Base-by-base conservation (phyloP, 306 rosid species). In the peach (Prunus persica) region DNA sequence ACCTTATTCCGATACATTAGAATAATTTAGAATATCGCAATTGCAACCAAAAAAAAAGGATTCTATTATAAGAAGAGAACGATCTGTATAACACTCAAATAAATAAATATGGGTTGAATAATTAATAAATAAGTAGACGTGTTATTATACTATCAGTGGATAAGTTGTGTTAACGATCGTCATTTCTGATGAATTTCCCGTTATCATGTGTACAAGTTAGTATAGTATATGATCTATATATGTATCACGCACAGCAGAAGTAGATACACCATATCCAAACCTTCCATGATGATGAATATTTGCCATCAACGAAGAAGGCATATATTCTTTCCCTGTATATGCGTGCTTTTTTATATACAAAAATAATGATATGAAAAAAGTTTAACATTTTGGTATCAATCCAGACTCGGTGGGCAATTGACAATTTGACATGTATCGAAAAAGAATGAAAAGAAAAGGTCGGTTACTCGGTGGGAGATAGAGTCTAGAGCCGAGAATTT, bases 401-500 rank as follows among this genome's bases (percentile, higher is more conserved):
- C 46, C 73, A 34, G 27, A 58, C 80, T 67, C 50, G 41, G 50
- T 57, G 75, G 71, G 51, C 60, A 55, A 20, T 47, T 50, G 60
- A 24, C 15, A 75, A 55, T 15, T 47, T 50, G 60, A 24, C 15
- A 75, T 13, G 63, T 65, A 0, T 30, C 64, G 71, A 28, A 30
- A 47, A 49, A 20, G 5, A 19, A 18, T 6, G 34, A 6, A 19
- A 24, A 0, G 73, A 73, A 55, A 78, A 61, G 74, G 75, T 58
- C 76, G 78, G 84, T 56, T 1, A 24, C 3, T 22, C 65, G 30
- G 65, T 11, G 77, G 72, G 25, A 27, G 74, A 80, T 71, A 68
- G 78, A 78, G 65, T 71, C 74, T 51, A 34, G 28, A 71, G 3
- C 70, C 72, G 67, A 78, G 54, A 70, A 86, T 76, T 65, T 58